A percentile compares a stretch with the other conserved stretches of the same genome.
These are phyloP conservation scores for Collybia mongolica DNA, from an alignment of 768 basidiomycete genomes.

Conservation along the genomic window DNA sequence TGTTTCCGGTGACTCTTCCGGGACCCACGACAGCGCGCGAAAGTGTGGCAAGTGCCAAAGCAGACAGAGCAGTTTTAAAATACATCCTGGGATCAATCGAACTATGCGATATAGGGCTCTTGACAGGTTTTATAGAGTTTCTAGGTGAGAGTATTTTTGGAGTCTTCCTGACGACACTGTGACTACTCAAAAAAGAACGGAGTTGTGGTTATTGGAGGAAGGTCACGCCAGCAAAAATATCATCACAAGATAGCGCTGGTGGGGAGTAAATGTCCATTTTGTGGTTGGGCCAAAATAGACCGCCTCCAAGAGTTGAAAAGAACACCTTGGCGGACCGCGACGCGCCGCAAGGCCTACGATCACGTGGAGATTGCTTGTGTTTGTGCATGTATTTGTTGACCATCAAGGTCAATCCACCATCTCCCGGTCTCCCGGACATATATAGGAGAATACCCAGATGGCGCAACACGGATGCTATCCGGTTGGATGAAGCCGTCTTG, in stretches of 20 bases:
- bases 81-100: conserved; percentile 5
- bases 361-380: too few species aligned
- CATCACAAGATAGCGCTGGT: too few species aligned
- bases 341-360: too few species aligned
- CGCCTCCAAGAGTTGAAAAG: too few species aligned
- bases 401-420: too few species aligned
- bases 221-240: too few species aligned
- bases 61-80: conserved; percentile 4
- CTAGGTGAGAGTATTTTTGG: neutral
- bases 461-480: neutral
- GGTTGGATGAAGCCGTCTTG: neutral
- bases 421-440: neutral
- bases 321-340: too few species aligned
- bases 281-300: too few species aligned
- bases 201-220: too few species aligned
- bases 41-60: conserved; percentile 7
- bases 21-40: conserved; percentile 31
- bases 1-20: conserved; percentile 37
- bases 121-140: neutral
- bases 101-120: neutral
- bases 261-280: too few species aligned
- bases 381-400: too few species aligned
- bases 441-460: neutral
- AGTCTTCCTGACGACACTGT: neutral
- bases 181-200: neutral